Conservation (phyloP, 2,329 filamentous ascomycete genomes). For the Coleophoma crateriformis region DNA sequence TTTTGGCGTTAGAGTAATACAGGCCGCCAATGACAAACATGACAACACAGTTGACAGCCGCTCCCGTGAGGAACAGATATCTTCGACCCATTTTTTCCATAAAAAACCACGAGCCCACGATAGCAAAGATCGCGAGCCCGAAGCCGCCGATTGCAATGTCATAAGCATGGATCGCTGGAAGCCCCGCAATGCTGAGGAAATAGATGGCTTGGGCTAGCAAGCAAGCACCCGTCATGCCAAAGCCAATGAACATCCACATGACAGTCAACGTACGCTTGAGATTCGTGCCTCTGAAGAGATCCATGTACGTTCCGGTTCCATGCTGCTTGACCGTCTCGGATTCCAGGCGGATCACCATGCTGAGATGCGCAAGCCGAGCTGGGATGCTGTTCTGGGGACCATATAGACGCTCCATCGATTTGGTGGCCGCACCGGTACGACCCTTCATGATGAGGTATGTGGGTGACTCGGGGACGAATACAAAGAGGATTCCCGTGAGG, state of each 20-base stretch:
- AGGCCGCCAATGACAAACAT: slow-evolving; percentile 64
- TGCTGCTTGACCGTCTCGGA: slow-evolving; percentile 4
- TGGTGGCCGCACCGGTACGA: slow-evolving; percentile 4
- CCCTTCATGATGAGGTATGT: slow-evolving; percentile 8
- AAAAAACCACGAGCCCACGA: slow-evolving; percentile 12
- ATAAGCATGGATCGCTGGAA: slow-evolving; percentile 11
- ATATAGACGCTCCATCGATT: slow-evolving; percentile 9
- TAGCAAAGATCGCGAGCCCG: slow-evolving; percentile 10
- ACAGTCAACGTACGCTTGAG: slow-evolving; percentile 30
- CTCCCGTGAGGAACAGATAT: slow-evolving; percentile 69
- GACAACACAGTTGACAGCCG: slow-evolving; percentile 68
- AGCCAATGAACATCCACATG: slow-evolving; percentile 26
- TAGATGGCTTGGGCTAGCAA: slow-evolving; percentile 15
- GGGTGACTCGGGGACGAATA: slow-evolving; percentile 2
- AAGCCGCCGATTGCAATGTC: slow-evolving; percentile 16
- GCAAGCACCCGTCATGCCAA: slow-evolving; percentile 11
- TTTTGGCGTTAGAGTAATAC: slow-evolving; percentile 9
- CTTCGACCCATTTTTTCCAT: slow-evolving; percentile 68
- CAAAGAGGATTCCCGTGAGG: slow-evolving; percentile 1
- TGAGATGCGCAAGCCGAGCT: slow-evolving; percentile 9
- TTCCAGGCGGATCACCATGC: slow-evolving; percentile 8
- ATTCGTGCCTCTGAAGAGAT: slow-evolving; percentile 28
- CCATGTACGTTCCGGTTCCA: slow-evolving; percentile 15
- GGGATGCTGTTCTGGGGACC: slow-evolving; percentile 7
- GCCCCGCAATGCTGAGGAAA: slow-evolving; percentile 14